phyloP scores from a whole-genome alignment of 495 filamentous ascomycete genomes.

The Pyrenula aspistea region DNA sequence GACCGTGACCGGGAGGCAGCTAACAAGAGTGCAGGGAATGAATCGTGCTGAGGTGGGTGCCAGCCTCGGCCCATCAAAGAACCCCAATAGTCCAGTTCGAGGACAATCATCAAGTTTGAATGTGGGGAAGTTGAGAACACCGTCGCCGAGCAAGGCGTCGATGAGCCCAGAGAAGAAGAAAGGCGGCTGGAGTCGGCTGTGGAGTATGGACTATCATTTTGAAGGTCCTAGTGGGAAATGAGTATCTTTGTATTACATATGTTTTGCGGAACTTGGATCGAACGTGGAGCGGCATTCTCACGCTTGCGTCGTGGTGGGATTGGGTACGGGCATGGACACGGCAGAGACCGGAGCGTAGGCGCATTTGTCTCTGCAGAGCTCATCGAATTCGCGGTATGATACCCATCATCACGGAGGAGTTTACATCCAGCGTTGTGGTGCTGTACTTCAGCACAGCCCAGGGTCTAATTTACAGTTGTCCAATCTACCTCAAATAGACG shows the following conservation, averaged over 20 bases:
- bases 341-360: too few species aligned
- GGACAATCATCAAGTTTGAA: background rate
- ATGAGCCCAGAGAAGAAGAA: constrained; percentile 16
- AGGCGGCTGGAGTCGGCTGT: constrained; percentile 33
- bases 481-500: too few species aligned
- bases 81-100: background rate
- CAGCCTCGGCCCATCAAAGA: background rate
- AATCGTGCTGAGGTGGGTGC: background rate
- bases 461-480: too few species aligned
- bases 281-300: too few species aligned
- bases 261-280: too few species aligned
- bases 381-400: too few species aligned
- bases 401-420: too few species aligned
- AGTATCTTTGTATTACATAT: background rate
- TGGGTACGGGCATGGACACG: too few species aligned
- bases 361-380: too few species aligned
- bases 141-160: constrained; percentile 4
- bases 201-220: constrained; percentile 36
- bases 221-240: constrained; percentile 18
- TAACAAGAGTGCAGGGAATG: background rate
- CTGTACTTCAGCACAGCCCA: too few species aligned
- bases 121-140: background rate
- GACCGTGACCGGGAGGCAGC: constrained; percentile 23
- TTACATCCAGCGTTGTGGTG: too few species aligned
- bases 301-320: too few species aligned